Evolutionary conservation across 306 rosid species (phyloP).

Genomic region (Abrus pulchellus): DNA sequence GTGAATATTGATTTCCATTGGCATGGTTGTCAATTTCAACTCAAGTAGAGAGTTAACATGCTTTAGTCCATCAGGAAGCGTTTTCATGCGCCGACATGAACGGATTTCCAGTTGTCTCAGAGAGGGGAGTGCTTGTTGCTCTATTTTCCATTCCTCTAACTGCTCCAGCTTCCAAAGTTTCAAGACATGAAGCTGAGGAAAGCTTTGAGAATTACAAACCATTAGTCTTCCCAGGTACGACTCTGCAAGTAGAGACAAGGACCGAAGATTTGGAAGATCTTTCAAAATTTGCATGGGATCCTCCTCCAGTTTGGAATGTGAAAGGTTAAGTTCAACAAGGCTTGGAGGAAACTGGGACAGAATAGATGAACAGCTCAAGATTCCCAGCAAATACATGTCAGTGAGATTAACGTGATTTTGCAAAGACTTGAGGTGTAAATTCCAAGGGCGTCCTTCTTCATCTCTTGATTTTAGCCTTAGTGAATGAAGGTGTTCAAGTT

Average conservation of each 20-base stretch:
- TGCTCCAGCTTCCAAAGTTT: constrained; percentile 49
- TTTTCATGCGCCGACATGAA: constrained; percentile 16
- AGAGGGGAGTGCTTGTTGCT: constrained; percentile 44
- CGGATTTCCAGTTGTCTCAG: constrained; percentile 58
- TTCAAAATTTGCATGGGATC: constrained; percentile 50
- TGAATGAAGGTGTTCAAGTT: constrained; percentile 34
- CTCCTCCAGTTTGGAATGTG: constrained; percentile 46
- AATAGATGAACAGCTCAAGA: neutral
- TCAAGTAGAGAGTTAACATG: constrained; percentile 44
- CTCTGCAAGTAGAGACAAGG: constrained; percentile 36
- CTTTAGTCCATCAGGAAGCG: constrained; percentile 46
- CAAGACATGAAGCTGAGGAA: constrained; percentile 49
- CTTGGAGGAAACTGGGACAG: constrained; percentile 20
- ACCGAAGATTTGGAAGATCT: constrained; percentile 45
- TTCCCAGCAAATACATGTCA: constrained; percentile 44
- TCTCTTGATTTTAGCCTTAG: constrained; percentile 50
- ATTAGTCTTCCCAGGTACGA: constrained; percentile 44
- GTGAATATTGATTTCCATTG: neutral
- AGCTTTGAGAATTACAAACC: constrained; percentile 29
- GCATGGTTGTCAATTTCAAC: constrained; percentile 55
- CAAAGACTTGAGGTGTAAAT: constrained; percentile 28
- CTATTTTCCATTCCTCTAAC: constrained; percentile 35
- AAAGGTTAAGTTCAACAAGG: constrained; percentile 52
- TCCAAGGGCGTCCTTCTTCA: constrained; percentile 38
- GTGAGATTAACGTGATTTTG: neutral